These are phyloP conservation scores for Parafenestella ontariensis DNA, from an alignment of 2,329 filamentous ascomycete species.

Conservation along the genomic window DNA sequence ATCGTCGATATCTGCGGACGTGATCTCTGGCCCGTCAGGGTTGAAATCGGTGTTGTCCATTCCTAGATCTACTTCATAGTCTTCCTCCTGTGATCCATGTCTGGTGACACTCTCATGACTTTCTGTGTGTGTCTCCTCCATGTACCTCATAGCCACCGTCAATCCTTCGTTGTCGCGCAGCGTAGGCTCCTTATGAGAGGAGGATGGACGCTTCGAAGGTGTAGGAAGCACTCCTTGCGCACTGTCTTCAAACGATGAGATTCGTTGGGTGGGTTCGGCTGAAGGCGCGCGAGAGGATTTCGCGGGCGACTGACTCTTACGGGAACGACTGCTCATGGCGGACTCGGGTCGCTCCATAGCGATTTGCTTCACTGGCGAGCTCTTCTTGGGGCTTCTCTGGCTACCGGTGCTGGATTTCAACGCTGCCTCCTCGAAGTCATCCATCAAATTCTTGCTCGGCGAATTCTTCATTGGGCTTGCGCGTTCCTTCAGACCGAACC, in stretches of 20 bases:
- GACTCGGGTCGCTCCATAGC: slow-evolving; percentile 33
- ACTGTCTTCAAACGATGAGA: slow-evolving; percentile 17
- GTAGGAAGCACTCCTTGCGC: slow-evolving; percentile 21
- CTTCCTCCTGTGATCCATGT: slow-evolving; percentile 28
- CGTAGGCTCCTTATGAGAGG: slow-evolving; percentile 26
- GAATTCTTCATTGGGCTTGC: slow-evolving; percentile 41
- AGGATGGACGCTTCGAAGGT: slow-evolving; percentile 27
- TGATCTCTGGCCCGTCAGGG: slow-evolving; percentile 38
- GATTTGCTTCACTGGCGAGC: slow-evolving; percentile 34
- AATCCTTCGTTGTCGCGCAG: slow-evolving; percentile 50
- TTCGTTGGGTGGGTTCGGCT: slow-evolving; percentile 20
- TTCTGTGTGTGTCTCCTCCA: slow-evolving; percentile 38
- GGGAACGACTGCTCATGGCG: slow-evolving; percentile 33
- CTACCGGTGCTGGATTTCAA: slow-evolving; percentile 4
- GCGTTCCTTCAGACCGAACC: slow-evolving; percentile 32
- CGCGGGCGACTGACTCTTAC: slow-evolving; percentile 37
- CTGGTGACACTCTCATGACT: slow-evolving; percentile 28
- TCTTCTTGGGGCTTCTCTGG: slow-evolving; percentile 31
- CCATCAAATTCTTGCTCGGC: slow-evolving; percentile 36
- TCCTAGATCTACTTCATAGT: slow-evolving; percentile 29
- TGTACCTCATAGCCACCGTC: slow-evolving; percentile 45
- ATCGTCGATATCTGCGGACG: slow-evolving; percentile 62
- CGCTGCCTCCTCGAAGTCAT: slow-evolving; percentile 33
- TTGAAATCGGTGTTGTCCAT: slow-evolving; percentile 43
- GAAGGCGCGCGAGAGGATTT: slow-evolving; percentile 36